Conservation (phyloP, 2,329 filamentous ascomycete genomes). For the Aspergillaceae sp. region DNA sequence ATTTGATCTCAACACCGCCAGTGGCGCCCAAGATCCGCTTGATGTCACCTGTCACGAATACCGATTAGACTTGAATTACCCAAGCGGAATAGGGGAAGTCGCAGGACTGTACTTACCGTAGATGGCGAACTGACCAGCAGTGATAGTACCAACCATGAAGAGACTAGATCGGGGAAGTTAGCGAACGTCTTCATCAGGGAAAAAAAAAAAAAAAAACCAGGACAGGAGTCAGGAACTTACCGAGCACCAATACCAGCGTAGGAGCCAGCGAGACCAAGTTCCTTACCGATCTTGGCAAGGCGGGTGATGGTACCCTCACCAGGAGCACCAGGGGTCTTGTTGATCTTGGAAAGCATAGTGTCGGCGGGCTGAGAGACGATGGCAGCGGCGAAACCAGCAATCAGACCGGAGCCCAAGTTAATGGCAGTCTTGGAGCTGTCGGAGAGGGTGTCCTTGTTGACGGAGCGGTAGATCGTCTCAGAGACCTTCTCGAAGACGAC, state of each 20-base stretch:
- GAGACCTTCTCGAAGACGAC: constrained; percentile 85
- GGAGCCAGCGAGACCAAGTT: constrained; percentile 70
- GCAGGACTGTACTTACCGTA: constrained; percentile 43
- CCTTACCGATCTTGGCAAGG: constrained; percentile 79
- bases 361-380: constrained; percentile 83
- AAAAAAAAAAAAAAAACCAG: too few relatives aligned
- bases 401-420: constrained; percentile 78
- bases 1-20: constrained; percentile 66
- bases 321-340: constrained; percentile 83
- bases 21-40: constrained; percentile 63
- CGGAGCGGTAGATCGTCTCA: constrained; percentile 58
- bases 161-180: constrained; percentile 8
- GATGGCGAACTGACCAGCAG: constrained; percentile 78
- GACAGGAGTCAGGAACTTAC: constrained; percentile 17
- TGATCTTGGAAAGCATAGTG: constrained; percentile 92
- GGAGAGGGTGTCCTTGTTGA: constrained; percentile 65
- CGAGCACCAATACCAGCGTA: constrained; percentile 75
- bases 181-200: not conserved
- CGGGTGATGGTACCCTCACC: constrained; percentile 75
- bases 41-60: constrained; percentile 36
- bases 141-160: constrained; percentile 56
- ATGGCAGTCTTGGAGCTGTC: constrained; percentile 63
- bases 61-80: constrained; percentile 21
- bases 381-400: constrained; percentile 80
- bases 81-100: not conserved